phyloP scores from a whole-genome alignment of 2,329 filamentous ascomycete species.

The Paecilomyces dactylethromorphus region DNA sequence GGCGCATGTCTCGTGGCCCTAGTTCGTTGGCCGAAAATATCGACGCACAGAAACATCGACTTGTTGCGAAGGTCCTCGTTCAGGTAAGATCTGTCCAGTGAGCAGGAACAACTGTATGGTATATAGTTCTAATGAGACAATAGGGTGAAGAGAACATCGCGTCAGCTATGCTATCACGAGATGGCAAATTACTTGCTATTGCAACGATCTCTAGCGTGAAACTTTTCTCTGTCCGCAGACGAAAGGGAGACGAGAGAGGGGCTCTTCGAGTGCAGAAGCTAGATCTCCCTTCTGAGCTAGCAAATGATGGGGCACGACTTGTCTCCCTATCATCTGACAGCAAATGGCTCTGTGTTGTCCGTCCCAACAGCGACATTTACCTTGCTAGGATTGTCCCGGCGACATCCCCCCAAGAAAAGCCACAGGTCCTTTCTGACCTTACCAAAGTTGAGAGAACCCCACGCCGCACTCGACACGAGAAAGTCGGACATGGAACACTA shows the following conservation, averaged over 20 bases:
- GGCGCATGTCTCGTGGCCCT: conserved; percentile 52
- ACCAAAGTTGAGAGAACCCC: conserved; percentile 32
- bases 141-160: conserved; percentile 76
- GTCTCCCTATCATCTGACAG: conserved; percentile 48
- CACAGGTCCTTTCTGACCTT: conserved; percentile 38
- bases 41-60: conserved; percentile 30
- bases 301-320: conserved; percentile 59
- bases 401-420: conserved; percentile 35
- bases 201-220: conserved; percentile 70
- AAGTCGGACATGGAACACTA: conserved; percentile 58
- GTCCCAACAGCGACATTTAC: conserved; percentile 54
- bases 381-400: conserved; percentile 43
- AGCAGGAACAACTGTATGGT: conserved; percentile 34
- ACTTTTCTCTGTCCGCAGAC: conserved; percentile 62
- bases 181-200: conserved; percentile 69
- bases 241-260: conserved; percentile 47
- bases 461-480: conserved; percentile 29
- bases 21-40: conserved; percentile 41
- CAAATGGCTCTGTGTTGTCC: conserved; percentile 45
- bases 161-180: conserved; percentile 62
- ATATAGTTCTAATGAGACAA: conserved; percentile 1
- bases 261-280: conserved; percentile 66
- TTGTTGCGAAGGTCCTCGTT: conserved; percentile 61
- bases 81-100: conserved; percentile 25
- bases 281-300: conserved; percentile 52